A percentile compares a stretch with the other conserved stretches of the same genome.
Conservation (phyloP, 768 basidiomycete genomes). For the Suillus subalutaceus region DNA sequence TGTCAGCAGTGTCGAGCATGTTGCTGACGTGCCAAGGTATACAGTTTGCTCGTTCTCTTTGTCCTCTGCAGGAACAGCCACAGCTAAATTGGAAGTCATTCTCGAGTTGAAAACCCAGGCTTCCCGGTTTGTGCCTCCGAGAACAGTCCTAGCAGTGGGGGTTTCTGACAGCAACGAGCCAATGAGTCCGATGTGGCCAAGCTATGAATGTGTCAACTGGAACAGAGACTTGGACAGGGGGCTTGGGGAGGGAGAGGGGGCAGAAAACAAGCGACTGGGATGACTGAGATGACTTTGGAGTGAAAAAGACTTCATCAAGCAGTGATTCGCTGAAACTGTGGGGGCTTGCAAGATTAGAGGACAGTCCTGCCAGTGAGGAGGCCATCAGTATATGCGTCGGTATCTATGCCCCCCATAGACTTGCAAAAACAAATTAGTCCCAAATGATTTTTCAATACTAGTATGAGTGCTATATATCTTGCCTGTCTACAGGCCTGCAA, state of each 20-base stretch:
- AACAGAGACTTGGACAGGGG: slow-evolving; percentile 1
- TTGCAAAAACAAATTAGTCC: too few relatives aligned
- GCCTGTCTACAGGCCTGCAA: too few relatives aligned
- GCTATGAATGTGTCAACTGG: background rate
- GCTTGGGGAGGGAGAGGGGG: slow-evolving; percentile 6
- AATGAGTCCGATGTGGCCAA: background rate
- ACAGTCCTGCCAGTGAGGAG: background rate
- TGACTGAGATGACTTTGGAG: slow-evolving; percentile 6
- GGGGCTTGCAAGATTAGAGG: background rate
- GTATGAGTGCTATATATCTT: too few relatives aligned
- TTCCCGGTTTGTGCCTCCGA: slow-evolving; percentile 8
- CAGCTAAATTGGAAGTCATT: slow-evolving; percentile 13
- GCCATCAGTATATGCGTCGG: too few relatives aligned
- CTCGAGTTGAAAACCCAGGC: slow-evolving; percentile 7
- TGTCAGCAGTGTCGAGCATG: slow-evolving; percentile 30
- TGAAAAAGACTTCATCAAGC: slow-evolving; percentile 8
- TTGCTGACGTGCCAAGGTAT: slow-evolving; percentile 22
- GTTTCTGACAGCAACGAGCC: background rate
- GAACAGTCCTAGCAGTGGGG: background rate
- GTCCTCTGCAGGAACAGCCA: slow-evolving; percentile 13
- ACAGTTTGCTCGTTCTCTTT: slow-evolving; percentile 22
- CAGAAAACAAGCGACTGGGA: slow-evolving; percentile 3
- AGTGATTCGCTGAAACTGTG: slow-evolving; percentile 3
- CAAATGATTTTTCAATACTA: too few relatives aligned
- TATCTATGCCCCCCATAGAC: too few relatives aligned